Evolutionary conservation across 306 rosid species (phyloP).

Genomic region (cucumber (Cucumis sativus)): Cucumber_9930_V3 NC_026659.2:17840501-17841000

Average conservation of each 20-base stretch:
- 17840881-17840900: conserved; percentile 68
- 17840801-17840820: conserved; percentile 52
- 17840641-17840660: conserved; percentile 40
- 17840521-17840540: conserved; percentile 32
- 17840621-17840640: conserved; percentile 34
- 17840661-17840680: conserved; percentile 47
- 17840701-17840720: conserved; percentile 71
- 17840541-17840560: conserved; percentile 65
- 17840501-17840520: conserved; percentile 50
- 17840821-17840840: conserved; percentile 40
- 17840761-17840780: conserved; percentile 75
- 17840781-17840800: conserved; percentile 82
- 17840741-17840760: conserved; percentile 28
- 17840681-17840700: conserved; percentile 71
- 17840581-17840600: conserved; percentile 67
- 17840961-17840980: conserved; percentile 43
- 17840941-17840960: conserved; percentile 37
- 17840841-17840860: conserved; percentile 33
- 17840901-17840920: conserved; percentile 68
- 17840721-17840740: conserved; percentile 31
- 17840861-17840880: conserved; percentile 50
- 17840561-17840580: conserved; percentile 60
- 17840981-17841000: conserved; percentile 46
- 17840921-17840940: conserved; percentile 59
- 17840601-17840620: conserved; percentile 73